phyloP scores from a whole-genome alignment of 2,329 filamentous ascomycete genomes.

The Ophiocordyceps camponoti-floridani region DNA sequence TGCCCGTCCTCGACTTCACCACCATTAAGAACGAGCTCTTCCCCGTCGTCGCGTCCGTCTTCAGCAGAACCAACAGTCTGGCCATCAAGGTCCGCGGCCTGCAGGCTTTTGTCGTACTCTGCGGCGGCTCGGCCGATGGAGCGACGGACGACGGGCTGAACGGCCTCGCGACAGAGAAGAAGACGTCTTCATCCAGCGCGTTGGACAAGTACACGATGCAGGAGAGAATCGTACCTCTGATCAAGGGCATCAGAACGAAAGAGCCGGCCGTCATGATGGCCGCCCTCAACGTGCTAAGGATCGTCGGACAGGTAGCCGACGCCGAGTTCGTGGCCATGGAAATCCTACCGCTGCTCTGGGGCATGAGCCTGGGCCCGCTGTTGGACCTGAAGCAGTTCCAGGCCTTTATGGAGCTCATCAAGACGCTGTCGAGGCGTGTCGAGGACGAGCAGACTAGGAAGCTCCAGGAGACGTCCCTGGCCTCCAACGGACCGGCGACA shows the following conservation, averaged over 20 bases:
- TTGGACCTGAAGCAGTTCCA: slow-evolving; percentile 80
- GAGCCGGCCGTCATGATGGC: slow-evolving; percentile 97
- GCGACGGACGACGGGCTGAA: slow-evolving; percentile 45
- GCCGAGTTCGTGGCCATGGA: slow-evolving; percentile 86
- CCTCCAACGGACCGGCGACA: slow-evolving; percentile 28
- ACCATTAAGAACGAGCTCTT: slow-evolving; percentile 97
- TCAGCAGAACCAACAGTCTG: slow-evolving; percentile 82
- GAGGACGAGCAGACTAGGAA: slow-evolving; percentile 83
- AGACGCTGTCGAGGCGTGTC: slow-evolving; percentile 57
- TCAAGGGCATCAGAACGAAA: slow-evolving; percentile 91
- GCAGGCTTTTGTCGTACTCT: slow-evolving; percentile 78
- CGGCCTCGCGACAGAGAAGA: slow-evolving; percentile 43
- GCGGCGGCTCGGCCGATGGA: slow-evolving; percentile 49
- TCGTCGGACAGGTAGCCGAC: slow-evolving; percentile 69
- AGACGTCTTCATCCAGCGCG: slow-evolving; percentile 55
- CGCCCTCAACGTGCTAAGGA: slow-evolving; percentile 64
- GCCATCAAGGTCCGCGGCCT: slow-evolving; percentile 87
- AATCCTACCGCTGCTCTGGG: slow-evolving; percentile 77
- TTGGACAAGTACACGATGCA: slow-evolving; percentile 97
- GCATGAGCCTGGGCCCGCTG: slow-evolving; percentile 76
- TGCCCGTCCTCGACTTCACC: slow-evolving; percentile 83
- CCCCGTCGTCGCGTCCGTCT: slow-evolving; percentile 75
- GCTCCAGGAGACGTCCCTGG: slow-evolving; percentile 62
- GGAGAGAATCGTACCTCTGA: slow-evolving; percentile 82
- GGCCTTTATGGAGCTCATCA: slow-evolving; percentile 78